Percentiles rank a stretch among this genome's conserved stretches.
These are phyloP conservation scores for Cutaneotrichosporon daszewskae DNA, from an alignment of 1,284 basidiomycete genomes.

Conservation along the genomic window DNA sequence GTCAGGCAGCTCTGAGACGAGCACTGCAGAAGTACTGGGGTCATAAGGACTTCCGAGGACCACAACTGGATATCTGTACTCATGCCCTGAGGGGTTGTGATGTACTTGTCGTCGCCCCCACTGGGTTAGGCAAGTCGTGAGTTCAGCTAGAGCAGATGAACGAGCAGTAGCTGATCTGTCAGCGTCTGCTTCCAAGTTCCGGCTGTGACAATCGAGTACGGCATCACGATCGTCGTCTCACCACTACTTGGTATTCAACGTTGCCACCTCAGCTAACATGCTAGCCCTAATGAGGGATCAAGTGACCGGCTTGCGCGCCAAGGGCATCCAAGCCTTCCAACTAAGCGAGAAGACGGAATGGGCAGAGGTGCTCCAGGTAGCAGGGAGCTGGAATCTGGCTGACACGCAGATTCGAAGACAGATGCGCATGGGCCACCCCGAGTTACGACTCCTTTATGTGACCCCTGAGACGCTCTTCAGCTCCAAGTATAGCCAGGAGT, in stretches of 20 bases:
- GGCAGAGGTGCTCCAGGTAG: slow-evolving; percentile 56
- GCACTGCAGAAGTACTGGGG: slow-evolving; percentile 54
- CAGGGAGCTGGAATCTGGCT: background rate
- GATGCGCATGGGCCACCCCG: slow-evolving; percentile 58
- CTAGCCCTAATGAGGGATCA: slow-evolving; percentile 80
- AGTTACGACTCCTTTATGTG: slow-evolving; percentile 63
- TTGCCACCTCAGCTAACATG: background rate
- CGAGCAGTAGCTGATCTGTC: background rate
- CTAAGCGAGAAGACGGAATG: slow-evolving; percentile 62
- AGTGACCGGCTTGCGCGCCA: slow-evolving; percentile 58
- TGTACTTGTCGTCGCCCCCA: slow-evolving; percentile 78
- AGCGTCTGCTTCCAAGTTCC: slow-evolving; percentile 81
- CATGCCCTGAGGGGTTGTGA: slow-evolving; percentile 63
- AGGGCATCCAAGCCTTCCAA: slow-evolving; percentile 58
- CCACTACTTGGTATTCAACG: slow-evolving; percentile 61
- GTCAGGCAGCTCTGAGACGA: slow-evolving; percentile 23
- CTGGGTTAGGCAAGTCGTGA: slow-evolving; percentile 77
- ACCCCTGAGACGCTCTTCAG: slow-evolving; percentile 70
- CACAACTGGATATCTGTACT: slow-evolving; percentile 68
- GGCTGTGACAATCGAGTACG: slow-evolving; percentile 63
- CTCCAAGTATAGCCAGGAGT: slow-evolving; percentile 53
- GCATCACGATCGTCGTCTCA: slow-evolving; percentile 71
- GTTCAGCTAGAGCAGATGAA: slow-evolving; percentile 14
- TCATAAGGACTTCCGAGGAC: slow-evolving; percentile 62
- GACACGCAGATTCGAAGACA: slow-evolving; percentile 58